These are phyloP conservation scores for Citrullus amarus DNA, from an alignment of 306 rosid species.

Conservation along the genomic window DNA sequence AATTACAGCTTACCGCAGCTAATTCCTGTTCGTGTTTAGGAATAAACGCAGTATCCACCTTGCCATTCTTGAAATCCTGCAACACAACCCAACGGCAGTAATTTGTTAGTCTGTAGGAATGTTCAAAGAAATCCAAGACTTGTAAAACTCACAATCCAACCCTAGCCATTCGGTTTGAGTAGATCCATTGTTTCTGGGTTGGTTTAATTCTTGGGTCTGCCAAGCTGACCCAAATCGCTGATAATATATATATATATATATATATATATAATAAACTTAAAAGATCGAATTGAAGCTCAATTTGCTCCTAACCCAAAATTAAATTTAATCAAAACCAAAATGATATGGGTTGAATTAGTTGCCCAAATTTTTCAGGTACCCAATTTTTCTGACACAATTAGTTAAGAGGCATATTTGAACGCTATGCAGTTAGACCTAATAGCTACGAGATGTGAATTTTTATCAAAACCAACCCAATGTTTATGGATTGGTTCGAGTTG, in stretches of 20 bases:
- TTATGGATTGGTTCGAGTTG: neutral
- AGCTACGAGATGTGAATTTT: neutral
- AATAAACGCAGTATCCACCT: conserved; percentile 90
- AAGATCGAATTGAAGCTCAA: too few relatives aligned
- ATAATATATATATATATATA: neutral
- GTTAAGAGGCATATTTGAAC: neutral
- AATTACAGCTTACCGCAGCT: conserved; percentile 40
- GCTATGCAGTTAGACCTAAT: neutral
- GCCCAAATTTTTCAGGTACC: neutral
- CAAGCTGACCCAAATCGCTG: too few relatives aligned
- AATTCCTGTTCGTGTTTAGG: conserved; percentile 88
- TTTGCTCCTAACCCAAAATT: too few relatives aligned
- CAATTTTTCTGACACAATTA: neutral
- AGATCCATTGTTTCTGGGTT: neutral
- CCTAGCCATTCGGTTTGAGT: neutral
- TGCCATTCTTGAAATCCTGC: conserved; percentile 85
- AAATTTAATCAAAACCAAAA: neutral
- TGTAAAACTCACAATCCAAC: neutral
- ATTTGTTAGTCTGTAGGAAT: too few relatives aligned
- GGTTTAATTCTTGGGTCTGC: neutral
- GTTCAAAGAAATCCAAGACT: neutral
- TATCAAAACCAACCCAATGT: neutral
- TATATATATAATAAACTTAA: neutral
- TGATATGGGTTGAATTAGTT: neutral
- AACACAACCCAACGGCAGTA: neutral